Evolutionary conservation across 331 rosid species (phyloP).

Genomic region (Acacia pycnantha): DNA sequence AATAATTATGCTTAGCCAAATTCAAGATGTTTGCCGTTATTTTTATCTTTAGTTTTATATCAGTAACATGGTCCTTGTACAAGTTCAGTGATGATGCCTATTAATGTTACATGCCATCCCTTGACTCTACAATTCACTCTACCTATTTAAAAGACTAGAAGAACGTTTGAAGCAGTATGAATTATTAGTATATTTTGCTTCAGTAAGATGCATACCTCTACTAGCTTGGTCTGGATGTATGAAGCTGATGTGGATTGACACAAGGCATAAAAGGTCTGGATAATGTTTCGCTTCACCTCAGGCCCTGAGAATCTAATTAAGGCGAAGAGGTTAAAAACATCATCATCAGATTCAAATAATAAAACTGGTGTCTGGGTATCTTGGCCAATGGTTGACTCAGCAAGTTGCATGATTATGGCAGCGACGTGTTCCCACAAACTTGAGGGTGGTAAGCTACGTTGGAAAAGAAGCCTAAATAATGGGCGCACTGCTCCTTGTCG

Average conservation of each 20-base stretch:
- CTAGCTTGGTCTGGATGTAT: constrained; percentile 55
- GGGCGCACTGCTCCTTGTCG: constrained; percentile 64
- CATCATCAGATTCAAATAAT: constrained; percentile 65
- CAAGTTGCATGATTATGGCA: constrained; percentile 63
- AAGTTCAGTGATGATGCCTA: background rate
- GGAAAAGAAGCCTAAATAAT: constrained; percentile 62
- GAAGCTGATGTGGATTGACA: constrained; percentile 62
- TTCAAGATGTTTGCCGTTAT: background rate
- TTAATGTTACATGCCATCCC: constrained; percentile 9
- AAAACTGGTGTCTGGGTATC: constrained; percentile 47
- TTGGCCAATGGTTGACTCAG: constrained; percentile 56
- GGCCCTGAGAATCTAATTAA: constrained; percentile 45
- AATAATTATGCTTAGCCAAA: background rate
- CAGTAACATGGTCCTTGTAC: background rate
- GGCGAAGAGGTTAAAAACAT: constrained; percentile 57
- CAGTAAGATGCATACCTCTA: constrained; percentile 52
- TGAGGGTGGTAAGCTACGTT: constrained; percentile 40
- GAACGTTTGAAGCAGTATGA: constrained; percentile 6
- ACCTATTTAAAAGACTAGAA: background rate
- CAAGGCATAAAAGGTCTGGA: constrained; percentile 63
- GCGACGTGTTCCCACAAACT: constrained; percentile 56
- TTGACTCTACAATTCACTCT: background rate
- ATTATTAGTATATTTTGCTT: constrained; percentile 1
- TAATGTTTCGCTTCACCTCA: constrained; percentile 52
- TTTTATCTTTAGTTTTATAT: background rate